A percentile compares a stretch with the other conserved stretches of the same genome.
Evolutionary conservation across 306 rosid species (phyloP).

Genomic region (Benincasa hispida): DNA sequence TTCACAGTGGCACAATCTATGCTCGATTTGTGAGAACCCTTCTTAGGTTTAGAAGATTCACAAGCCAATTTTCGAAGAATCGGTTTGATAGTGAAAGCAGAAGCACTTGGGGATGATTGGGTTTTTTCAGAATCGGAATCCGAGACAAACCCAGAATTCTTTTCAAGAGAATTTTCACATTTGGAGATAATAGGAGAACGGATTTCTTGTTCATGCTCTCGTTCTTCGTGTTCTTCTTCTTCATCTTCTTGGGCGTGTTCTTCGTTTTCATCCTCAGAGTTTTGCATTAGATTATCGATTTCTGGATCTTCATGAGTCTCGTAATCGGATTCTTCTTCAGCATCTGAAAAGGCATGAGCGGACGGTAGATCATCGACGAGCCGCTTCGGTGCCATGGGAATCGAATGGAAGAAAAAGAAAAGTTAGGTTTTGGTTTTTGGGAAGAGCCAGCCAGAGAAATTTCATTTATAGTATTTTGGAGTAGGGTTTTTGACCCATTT

Average conservation of each 20-base stretch:
- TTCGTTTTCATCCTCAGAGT: not conserved
- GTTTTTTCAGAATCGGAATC: constrained; percentile 28
- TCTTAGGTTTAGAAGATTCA: constrained; percentile 10
- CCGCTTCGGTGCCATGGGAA: constrained; percentile 31
- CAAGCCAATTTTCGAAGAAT: constrained; percentile 17
- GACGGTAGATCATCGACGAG: constrained; percentile 18
- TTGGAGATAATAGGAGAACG: not conserved
- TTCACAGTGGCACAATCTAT: constrained; percentile 12
- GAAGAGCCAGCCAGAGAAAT: not conserved
- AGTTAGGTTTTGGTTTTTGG: not conserved
- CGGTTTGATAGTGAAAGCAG: constrained; percentile 45
- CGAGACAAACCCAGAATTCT: constrained; percentile 16
- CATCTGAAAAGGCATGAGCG: constrained; percentile 9
- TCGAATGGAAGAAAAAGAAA: not conserved
- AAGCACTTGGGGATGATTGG: constrained; percentile 22
- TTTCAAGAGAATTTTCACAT: constrained; percentile 1
- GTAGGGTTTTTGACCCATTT: constrained; percentile 1
- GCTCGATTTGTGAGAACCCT: not conserved
- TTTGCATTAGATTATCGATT: constrained; percentile 5
- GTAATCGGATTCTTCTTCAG: constrained; percentile 17
- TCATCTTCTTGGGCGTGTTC: constrained; percentile 6
- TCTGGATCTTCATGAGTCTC: constrained; percentile 11
- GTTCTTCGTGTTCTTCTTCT: not conserved
- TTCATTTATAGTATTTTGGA: not conserved
- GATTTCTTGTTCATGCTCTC: not conserved